Percentiles rank a stretch among this genome's conserved stretches.
Conservation (phyloP, 805 yeast species). For the Wickerhamiella alocasiicola region DNA sequence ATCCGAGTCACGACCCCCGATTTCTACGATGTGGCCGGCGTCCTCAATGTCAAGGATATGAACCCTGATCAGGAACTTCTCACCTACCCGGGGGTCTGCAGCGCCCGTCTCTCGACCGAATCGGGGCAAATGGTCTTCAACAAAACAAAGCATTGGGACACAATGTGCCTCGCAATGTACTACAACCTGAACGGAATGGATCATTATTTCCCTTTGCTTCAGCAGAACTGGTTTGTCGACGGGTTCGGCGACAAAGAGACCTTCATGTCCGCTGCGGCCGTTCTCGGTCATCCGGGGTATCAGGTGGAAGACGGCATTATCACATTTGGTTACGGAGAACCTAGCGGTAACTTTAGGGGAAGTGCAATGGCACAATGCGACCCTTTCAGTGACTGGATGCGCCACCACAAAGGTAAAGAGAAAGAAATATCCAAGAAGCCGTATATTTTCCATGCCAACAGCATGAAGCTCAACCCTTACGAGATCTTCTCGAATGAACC, state of each 20-base stretch:
- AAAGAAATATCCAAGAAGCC: constrained; percentile 8
- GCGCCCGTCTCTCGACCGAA: constrained; percentile 53
- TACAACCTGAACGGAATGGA: constrained; percentile 55
- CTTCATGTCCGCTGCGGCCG: constrained; percentile 58
- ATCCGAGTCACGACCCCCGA: constrained; percentile 66
- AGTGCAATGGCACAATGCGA: constrained; percentile 55
- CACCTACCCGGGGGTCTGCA: constrained; percentile 39
- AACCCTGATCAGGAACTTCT: constrained; percentile 30
- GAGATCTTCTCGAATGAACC: constrained; percentile 12
- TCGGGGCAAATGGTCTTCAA: constrained; percentile 54
- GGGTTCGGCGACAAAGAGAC: constrained; percentile 81
- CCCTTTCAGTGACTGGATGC: constrained; percentile 45
- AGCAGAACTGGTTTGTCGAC: constrained; percentile 38
- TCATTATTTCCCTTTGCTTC: constrained; percentile 44
- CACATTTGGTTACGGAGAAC: constrained; percentile 28
- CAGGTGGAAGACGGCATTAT: constrained; percentile 32
- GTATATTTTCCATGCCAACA: constrained; percentile 18
- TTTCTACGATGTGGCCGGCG: constrained; percentile 56
- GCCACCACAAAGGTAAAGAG: constrained; percentile 4
- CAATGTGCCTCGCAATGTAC: constrained; percentile 47
- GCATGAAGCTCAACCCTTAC: constrained; percentile 18
- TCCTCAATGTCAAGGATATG: constrained; percentile 23
- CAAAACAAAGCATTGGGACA: constrained; percentile 43
- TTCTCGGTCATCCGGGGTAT: constrained; percentile 45
- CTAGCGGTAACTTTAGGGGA: constrained; percentile 13